These are phyloP conservation scores for Fusarium brevicatenulatum DNA, from an alignment of 2,329 filamentous ascomycete species.

Conservation along the genomic window DNA sequence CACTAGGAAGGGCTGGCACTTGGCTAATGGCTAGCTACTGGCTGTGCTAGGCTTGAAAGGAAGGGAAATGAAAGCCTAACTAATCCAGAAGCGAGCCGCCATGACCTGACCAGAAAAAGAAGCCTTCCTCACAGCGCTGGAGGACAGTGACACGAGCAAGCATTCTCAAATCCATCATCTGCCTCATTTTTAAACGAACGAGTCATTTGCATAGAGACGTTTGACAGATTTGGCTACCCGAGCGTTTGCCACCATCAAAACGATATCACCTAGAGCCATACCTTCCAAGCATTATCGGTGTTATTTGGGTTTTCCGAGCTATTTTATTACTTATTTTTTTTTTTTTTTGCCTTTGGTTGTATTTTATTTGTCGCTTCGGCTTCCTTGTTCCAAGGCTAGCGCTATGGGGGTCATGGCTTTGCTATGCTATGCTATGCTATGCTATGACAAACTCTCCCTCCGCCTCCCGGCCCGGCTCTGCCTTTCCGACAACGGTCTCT, in stretches of 20 bases:
- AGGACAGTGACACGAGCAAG: conserved; percentile 9
- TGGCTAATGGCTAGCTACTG: not conserved
- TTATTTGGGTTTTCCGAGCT: conserved; percentile 33
- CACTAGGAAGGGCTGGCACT: conserved; percentile 8
- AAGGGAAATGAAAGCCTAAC: conserved; percentile 2
- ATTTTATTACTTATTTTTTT: not conserved
- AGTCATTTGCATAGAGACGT: conserved; percentile 45
- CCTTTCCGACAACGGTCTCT: conserved; percentile 12
- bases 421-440: not conserved
- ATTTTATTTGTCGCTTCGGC: conserved; percentile 14
- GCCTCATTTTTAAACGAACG: conserved; percentile 32
- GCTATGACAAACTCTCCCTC: not conserved
- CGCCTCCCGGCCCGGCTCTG: conserved; percentile 1
- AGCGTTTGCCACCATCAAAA: conserved; percentile 40
- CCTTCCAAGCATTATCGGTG: conserved; percentile 46
- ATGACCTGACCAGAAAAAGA: conserved; percentile 8
- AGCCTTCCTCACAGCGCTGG: conserved; percentile 8
- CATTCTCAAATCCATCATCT: conserved; percentile 29
- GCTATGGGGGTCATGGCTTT: not conserved
- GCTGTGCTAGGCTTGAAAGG: conserved; percentile 1
- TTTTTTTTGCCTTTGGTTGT: not conserved
- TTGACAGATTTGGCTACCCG: conserved; percentile 42
- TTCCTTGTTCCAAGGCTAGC: not conserved
- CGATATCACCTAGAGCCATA: conserved; percentile 46
- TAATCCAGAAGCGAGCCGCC: not conserved